These are phyloP conservation scores for Zygnema circumcarinatum DNA, from an alignment of 139 green algal species.

Conservation along the genomic window DNA sequence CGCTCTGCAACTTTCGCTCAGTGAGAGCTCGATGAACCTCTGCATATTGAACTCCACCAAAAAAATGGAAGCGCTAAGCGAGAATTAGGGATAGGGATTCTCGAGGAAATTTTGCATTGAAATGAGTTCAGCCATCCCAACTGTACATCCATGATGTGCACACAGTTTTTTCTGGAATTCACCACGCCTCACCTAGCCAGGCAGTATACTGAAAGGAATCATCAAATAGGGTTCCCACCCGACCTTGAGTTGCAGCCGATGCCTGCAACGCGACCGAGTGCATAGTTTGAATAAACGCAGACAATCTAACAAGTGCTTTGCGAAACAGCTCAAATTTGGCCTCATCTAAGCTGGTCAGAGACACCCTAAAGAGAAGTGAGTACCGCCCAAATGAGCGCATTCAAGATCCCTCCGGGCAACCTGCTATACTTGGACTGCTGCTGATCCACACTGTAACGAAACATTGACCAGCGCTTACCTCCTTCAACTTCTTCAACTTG, in stretches of 20 bases:
- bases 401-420: background rate
- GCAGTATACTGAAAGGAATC: conserved; percentile 39
- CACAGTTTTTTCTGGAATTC: background rate
- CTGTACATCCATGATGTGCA: background rate
- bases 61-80: background rate
- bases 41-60: background rate
- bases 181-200: conserved; percentile 19
- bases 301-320: no score
- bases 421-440: background rate
- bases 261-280: background rate
- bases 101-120: background rate
- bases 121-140: background rate
- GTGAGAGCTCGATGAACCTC: conserved; percentile 3
- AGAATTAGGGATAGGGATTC: background rate
- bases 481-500: conserved; percentile 26
- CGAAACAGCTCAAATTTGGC: no score
- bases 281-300: background rate
- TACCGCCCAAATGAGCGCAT: no score
- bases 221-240: conserved; percentile 27
- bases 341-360: no score
- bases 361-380: no score
- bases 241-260: background rate
- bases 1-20: background rate
- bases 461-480: conserved; percentile 1
- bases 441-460: background rate